Evolutionary conservation across 2,329 filamentous ascomycete species (phyloP), one percentile per base, ranked within the genome.

Genomic region (Colletotrichum truncatum): DNA sequence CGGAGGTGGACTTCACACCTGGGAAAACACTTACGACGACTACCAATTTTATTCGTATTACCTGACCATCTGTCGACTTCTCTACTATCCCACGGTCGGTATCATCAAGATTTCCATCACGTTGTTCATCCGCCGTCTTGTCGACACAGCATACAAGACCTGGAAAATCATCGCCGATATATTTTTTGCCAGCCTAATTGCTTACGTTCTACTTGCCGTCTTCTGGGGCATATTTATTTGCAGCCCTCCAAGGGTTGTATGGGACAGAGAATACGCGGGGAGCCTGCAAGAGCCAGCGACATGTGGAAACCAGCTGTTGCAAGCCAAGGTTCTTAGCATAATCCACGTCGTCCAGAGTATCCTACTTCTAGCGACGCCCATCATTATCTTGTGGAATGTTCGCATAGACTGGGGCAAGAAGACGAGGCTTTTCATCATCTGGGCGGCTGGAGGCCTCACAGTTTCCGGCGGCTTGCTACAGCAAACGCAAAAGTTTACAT

Each of bases 321-420:
- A 71, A 8, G 66, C 68, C 4, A 67, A 64, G 38, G 54, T 72
- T 4, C 52, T 77, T 18, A 71, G 71, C 63, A 64, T 70, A 23
- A 70, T 76, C n/a, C 74, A 77, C 54, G 71, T 74, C 8, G 68
- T 73, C n/a, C 71, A 76, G 68, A 74, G 75, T 55, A 69, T 75
- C 32, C 67, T 69, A 3, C 66, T 77, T 1, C 68, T 77, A 6
- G 55, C 67, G 10, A 71, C 73, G 1, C 75, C 75, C 1, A 54
- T 77, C 10, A 70, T 76, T 7, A 72, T 77, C 1, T 64, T 77
- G 7, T 76, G 72, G 72, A 72, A 72, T 11, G 69, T 77, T 12
- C 67, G 70, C 10, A 75, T 77, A 68, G 68, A 69, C 1, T 58
- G 39, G 26, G 23, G 34, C 8, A 73, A 70, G 7, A 77, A 75